Evolutionary conservation across 1,139 yeast genomes (phyloP).

Genomic region (Candida sanyaensis): DNA sequence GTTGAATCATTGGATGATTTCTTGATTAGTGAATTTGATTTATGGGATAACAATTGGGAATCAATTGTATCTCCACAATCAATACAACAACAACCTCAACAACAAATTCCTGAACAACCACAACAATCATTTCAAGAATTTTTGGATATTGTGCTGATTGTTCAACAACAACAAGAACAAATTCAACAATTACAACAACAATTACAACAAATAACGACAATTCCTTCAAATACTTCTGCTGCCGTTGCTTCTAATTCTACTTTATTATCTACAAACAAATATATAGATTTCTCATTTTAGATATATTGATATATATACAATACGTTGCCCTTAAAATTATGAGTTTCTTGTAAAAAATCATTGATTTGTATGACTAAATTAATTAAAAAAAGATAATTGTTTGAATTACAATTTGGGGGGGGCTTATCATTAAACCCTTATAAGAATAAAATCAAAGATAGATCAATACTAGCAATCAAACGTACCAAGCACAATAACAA

Average conservation of each 20-base stretch:
- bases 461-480: no score
- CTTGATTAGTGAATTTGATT: conserved; percentile 16
- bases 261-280: background rate
- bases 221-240: conserved; percentile 8
- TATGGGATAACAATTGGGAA: conserved; percentile 6
- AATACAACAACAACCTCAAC: conserved; percentile 6
- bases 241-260: background rate
- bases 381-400: no score
- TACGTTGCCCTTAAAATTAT: background rate
- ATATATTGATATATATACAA: background rate
- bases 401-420: no score
- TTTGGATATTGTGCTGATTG: conserved; percentile 8
- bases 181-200: conserved; percentile 28
- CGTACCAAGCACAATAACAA: no score
- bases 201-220: conserved; percentile 14
- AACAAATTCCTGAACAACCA: conserved; percentile 5
- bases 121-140: conserved; percentile 7
- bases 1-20: conserved; percentile 14
- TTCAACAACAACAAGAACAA: conserved; percentile 27
- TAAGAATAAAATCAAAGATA: no score
- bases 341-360: background rate
- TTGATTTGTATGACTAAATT: no score
- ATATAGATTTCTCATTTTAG: conserved; percentile 2
- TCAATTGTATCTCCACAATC: background rate
- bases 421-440: no score